These are phyloP conservation scores for Schwanniomyces polymorphus DNA, from an alignment of 805 yeast species.

Conservation along the genomic window DNA sequence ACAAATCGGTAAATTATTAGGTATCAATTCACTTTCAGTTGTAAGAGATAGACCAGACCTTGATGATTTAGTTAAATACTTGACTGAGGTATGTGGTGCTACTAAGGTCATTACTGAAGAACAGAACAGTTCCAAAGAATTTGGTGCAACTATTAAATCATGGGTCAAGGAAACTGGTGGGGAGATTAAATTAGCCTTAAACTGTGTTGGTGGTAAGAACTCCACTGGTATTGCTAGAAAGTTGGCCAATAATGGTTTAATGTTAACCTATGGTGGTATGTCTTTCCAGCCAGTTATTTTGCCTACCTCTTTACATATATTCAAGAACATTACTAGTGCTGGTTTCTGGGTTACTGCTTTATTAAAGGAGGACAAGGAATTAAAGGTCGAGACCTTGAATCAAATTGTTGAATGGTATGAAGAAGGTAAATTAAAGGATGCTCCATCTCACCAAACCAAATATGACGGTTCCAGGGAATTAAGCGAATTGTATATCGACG, in stretches of 20 bases:
- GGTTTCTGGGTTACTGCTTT: slow-evolving; percentile 91
- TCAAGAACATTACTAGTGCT: slow-evolving; percentile 78
- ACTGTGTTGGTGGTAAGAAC: slow-evolving; percentile 92
- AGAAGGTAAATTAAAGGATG: slow-evolving; percentile 34
- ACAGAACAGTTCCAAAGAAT: slow-evolving; percentile 68
- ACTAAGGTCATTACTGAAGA: slow-evolving; percentile 88
- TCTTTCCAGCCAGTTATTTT: slow-evolving; percentile 91
- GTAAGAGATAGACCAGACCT: slow-evolving; percentile 84
- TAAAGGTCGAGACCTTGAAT: slow-evolving; percentile 35
- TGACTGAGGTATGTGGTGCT: slow-evolving; percentile 69
- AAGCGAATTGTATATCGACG: slow-evolving; percentile 28
- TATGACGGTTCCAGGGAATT: slow-evolving; percentile 22
- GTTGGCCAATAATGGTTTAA: slow-evolving; percentile 66
- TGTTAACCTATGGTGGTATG: slow-evolving; percentile 97
- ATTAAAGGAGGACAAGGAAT: slow-evolving; percentile 32
- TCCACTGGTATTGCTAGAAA: slow-evolving; percentile 82
- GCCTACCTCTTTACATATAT: slow-evolving; percentile 86
- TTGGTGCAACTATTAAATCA: slow-evolving; percentile 56
- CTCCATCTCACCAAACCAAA: slow-evolving; percentile 32
- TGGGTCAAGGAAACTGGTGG: slow-evolving; percentile 51
- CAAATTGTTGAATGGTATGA: slow-evolving; percentile 44
- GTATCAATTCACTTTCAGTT: slow-evolving; percentile 81
- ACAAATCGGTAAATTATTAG: slow-evolving; percentile 79
- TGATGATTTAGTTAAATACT: slow-evolving; percentile 53
- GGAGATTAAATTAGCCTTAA: slow-evolving; percentile 74